phyloP scores from a whole-genome alignment of 441 rosid species.

The Melianthus villosus region DNA sequence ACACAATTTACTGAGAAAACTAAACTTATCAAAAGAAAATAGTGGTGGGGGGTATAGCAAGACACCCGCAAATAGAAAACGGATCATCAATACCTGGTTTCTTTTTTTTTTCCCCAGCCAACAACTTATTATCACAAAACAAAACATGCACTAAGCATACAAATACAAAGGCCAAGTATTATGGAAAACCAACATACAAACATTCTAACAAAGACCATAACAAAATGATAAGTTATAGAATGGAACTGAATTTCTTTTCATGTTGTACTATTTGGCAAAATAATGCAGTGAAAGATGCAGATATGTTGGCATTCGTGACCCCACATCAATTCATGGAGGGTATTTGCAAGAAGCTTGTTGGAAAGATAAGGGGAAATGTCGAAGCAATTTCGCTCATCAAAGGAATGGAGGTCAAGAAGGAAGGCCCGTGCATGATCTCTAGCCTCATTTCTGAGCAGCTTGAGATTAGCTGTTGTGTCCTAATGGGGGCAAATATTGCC shows the following conservation, averaged over 20 bases:
- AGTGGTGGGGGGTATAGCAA: too few relatives aligned
- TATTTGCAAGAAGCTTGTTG: conserved; percentile 62
- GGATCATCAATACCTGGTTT: too few relatives aligned
- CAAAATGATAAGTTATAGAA: too few relatives aligned
- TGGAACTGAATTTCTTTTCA: background rate
- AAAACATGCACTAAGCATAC: too few relatives aligned
- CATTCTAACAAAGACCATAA: too few relatives aligned
- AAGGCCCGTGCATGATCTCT: conserved; percentile 93
- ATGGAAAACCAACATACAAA: too few relatives aligned
- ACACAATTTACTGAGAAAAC: too few relatives aligned
- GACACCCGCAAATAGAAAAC: too few relatives aligned
- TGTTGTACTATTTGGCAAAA: background rate
- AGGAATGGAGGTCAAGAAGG: conserved; percentile 90
- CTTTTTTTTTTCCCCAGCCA: too few relatives aligned
- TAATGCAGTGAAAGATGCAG: conserved; percentile 63
- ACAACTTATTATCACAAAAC: too few relatives aligned
- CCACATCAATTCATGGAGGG: conserved; percentile 93
- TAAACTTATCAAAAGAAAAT: too few relatives aligned
- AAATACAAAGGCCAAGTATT: too few relatives aligned
- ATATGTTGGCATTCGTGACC: conserved; percentile 85
- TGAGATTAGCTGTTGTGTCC: conserved; percentile 61
- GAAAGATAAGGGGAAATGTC: conserved; percentile 44
- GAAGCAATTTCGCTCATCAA: conserved; percentile 84
- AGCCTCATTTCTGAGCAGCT: conserved; percentile 60
- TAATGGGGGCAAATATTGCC: conserved; percentile 96